Percentiles rank a stretch among this genome's conserved stretches.
phyloP scores from a whole-genome alignment of 2,329 filamentous ascomycete genomes.

The Chaetomium sp. region DNA sequence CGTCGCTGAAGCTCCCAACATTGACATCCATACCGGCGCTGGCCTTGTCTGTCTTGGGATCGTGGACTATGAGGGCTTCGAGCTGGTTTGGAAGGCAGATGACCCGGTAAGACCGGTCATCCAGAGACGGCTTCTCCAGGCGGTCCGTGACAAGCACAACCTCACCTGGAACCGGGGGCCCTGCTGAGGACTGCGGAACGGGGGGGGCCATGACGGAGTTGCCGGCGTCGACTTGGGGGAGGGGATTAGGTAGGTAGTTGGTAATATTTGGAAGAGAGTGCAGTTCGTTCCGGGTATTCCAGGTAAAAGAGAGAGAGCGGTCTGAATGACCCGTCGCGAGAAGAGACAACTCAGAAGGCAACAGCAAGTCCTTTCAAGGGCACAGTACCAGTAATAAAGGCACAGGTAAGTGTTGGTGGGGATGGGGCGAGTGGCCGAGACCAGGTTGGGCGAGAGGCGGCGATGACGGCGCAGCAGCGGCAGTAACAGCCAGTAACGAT shows the following conservation, averaged over 20 bases:
- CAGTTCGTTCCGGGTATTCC: background rate
- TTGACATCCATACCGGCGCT: slow-evolving; percentile 94
- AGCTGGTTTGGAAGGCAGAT: slow-evolving; percentile 83
- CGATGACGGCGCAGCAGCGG: slow-evolving; percentile 15
- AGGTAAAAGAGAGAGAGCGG: background rate
- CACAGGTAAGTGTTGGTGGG: slow-evolving; percentile 5
- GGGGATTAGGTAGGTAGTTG: background rate
- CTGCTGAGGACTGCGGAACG: slow-evolving; percentile 22
- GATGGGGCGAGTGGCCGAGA: slow-evolving; percentile 6
- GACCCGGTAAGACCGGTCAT: slow-evolving; percentile 86
- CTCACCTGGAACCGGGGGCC: slow-evolving; percentile 38
- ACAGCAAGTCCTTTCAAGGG: background rate
- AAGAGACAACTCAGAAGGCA: slow-evolving; percentile 2
- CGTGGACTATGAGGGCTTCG: slow-evolving; percentile 89
- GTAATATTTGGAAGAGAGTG: background rate
- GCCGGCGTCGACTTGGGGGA: slow-evolving; percentile 1
- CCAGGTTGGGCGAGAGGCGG: slow-evolving; percentile 4
- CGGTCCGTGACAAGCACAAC: slow-evolving; percentile 62
- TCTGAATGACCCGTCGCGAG: slow-evolving; percentile 5
- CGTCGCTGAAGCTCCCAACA: slow-evolving; percentile 93
- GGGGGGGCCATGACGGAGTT: slow-evolving; percentile 28
- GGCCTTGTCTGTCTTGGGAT: slow-evolving; percentile 93
- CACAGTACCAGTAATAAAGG: background rate
- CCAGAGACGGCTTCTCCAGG: slow-evolving; percentile 80
- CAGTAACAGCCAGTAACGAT: slow-evolving; percentile 5